Evolutionary conservation across 225 moss, liverwort and hornwort genomes (phyloP), one percentile per base, ranked within the genome.

Genomic region (Takakia lepidozioides): DNA sequence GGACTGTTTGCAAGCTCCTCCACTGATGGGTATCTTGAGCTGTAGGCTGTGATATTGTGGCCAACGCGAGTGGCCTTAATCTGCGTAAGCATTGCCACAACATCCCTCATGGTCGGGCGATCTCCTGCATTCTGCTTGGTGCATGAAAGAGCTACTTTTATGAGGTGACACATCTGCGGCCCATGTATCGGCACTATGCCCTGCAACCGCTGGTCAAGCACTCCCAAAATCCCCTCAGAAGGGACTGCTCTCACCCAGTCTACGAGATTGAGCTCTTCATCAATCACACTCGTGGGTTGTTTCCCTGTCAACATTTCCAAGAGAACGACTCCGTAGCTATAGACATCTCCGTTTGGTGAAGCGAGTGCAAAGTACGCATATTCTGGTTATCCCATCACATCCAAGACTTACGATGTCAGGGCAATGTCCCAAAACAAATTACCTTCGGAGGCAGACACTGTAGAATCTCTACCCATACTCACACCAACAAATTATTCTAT

Each of bases 321-420:
- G 3, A 64, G 56, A 15, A 57, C 27, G 15, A 64, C 30, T 2
- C 64, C 64, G 35, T 35, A 64, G 23, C 64, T 64, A 40, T 64
- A 64, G 19, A 64, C 64, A 34, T 64, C 64, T 8, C 56, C 56
- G 27, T 64, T 65, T 7, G 50, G 30, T 16, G 65, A 50, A 3
- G 49, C 34, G 13, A n/a, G 34, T 2, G 41, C 25, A 4, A 56
- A 56, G 8, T 20, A 22, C 1, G 56, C 56, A 11, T 64, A 48
- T 52, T 57, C 65, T 65, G 57, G 19, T 14, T 11, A 47, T 42
- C 29, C 21, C 18, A 32, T 22, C n/a, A 40, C 19, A 39, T 18
- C 51, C 17, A 40, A 38, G 22, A 30, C 14, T 20, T 19, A 17
- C 14, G 10, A 11, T 13, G 23, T 3, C 44, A 45, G 19, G 19